Conservation (phyloP, 768 basidiomycete genomes). For the Melanogaster broomeanus region DNA sequence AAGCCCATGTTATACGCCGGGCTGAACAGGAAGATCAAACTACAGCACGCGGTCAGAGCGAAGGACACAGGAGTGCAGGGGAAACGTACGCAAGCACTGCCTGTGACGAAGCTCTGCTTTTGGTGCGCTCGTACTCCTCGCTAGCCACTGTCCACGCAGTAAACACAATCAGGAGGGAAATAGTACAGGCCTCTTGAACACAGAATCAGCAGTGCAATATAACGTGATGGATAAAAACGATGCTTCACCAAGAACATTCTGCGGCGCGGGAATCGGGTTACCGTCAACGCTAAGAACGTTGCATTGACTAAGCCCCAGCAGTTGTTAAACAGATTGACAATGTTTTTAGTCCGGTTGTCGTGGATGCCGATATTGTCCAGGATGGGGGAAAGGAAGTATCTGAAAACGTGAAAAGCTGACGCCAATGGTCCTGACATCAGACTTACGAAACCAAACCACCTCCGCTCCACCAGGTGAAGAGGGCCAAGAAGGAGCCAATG, state of each 20-base stretch:
- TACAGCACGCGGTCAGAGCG: background rate
- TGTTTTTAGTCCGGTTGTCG: slow-evolving; percentile 17
- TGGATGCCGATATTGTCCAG: slow-evolving; percentile 21
- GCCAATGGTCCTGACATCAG: no score
- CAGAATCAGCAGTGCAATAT: background rate
- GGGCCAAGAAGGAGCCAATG: slow-evolving; percentile 10
- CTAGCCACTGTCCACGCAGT: slow-evolving; percentile 18
- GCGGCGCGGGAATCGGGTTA: slow-evolving; percentile 18
- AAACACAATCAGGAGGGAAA: slow-evolving; percentile 15
- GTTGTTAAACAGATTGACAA: slow-evolving; percentile 10
- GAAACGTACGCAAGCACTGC: slow-evolving; percentile 11
- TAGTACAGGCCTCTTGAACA: slow-evolving; percentile 9
- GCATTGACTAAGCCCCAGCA: slow-evolving; percentile 13
- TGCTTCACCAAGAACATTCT: slow-evolving; percentile 11
- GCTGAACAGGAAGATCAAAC: slow-evolving; percentile 19
- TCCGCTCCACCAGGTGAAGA: slow-evolving; percentile 16
- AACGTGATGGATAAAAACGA: no score
- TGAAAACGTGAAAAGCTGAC: background rate
- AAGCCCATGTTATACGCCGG: slow-evolving; percentile 16
- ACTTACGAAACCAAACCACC: slow-evolving; percentile 10
- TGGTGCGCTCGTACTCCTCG: slow-evolving; percentile 18
- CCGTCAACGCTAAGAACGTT: slow-evolving; percentile 3
- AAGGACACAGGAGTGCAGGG: background rate
- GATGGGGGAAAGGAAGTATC: slow-evolving; percentile 10
- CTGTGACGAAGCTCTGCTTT: slow-evolving; percentile 1